These are phyloP conservation scores for Jatropha podagrica DNA, from an alignment of 441 rosid species.

Conservation along the genomic window DNA sequence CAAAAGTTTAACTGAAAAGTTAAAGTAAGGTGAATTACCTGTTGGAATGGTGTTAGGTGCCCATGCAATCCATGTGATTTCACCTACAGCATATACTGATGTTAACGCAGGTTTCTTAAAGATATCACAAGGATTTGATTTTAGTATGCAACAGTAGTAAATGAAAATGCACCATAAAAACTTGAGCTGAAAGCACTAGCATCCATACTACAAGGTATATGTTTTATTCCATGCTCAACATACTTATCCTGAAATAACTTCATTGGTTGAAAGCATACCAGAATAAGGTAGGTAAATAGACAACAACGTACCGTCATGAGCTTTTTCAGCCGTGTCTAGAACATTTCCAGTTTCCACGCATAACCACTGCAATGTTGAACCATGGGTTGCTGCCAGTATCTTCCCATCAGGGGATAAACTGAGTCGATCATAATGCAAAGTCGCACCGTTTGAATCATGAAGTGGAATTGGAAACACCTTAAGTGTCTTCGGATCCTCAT, in stretches of 20 bases:
- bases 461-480: constrained; percentile 87
- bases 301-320: constrained; percentile 71
- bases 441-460: constrained; percentile 58
- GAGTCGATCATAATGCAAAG: constrained; percentile 77
- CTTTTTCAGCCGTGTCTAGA: constrained; percentile 82
- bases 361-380: constrained; percentile 86
- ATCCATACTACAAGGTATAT: background rate
- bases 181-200: background rate
- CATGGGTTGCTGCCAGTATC: constrained; percentile 77
- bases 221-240: background rate
- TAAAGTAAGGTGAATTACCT: constrained; percentile 41
- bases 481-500: constrained; percentile 95
- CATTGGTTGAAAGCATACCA: background rate
- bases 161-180: background rate
- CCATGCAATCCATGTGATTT: constrained; percentile 83
- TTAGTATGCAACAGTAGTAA: background rate
- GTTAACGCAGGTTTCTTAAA: constrained; percentile 16
- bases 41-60: constrained; percentile 59
- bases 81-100: constrained; percentile 49
- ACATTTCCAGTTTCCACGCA: constrained; percentile 79
- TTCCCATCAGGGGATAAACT: constrained; percentile 89
- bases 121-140: background rate
- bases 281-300: background rate
- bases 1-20: background rate
- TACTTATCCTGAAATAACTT: background rate